Evolutionary conservation across 108 stramenopile species (phyloP).

Genomic region (Cylindrotheca fusiformis): DNA sequence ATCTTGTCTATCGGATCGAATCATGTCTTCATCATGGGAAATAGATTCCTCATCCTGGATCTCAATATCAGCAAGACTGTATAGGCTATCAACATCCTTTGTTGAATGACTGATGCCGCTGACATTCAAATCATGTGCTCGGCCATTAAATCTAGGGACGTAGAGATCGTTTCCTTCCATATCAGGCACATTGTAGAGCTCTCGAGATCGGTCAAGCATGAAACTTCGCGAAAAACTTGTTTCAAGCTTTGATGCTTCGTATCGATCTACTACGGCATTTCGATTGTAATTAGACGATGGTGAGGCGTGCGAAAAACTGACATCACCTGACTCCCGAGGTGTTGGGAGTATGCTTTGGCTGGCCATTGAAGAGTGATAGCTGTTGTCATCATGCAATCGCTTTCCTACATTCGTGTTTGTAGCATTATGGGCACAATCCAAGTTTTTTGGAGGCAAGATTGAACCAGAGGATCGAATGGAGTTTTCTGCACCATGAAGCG

Average conservation of each 20-base stretch:
- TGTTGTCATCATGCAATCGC: neutral
- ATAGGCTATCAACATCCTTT: slow-evolving; percentile 23
- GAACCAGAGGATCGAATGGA: slow-evolving; percentile 1
- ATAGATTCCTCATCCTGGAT: slow-evolving; percentile 5
- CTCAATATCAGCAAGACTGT: slow-evolving; percentile 13
- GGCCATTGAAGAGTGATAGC: neutral
- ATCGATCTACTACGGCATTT: neutral
- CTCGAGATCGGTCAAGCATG: neutral
- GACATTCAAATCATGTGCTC: slow-evolving; percentile 12
- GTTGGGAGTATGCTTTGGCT: neutral
- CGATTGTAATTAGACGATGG: slow-evolving; percentile 19
- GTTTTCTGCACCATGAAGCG: neutral
- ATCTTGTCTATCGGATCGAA: neutral
- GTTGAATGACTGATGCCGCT: slow-evolving; percentile 35
- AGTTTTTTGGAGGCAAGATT: slow-evolving; percentile 23
- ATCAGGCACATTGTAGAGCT: too few relatives aligned
- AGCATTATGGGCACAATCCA: slow-evolving; percentile 18
- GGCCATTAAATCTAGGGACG: neutral
- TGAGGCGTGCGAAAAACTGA: slow-evolving; percentile 19
- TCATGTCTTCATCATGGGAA: neutral
- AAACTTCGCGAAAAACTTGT: neutral
- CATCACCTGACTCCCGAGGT: neutral
- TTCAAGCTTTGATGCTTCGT: slow-evolving; percentile 1
- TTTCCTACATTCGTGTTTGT: slow-evolving; percentile 4
- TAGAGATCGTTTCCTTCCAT: neutral